Evolutionary conservation across 2,329 filamentous ascomycete genomes (phyloP), one percentile per base, ranked within the genome.

Genomic region (Pseudocercospora vitis): DNA sequence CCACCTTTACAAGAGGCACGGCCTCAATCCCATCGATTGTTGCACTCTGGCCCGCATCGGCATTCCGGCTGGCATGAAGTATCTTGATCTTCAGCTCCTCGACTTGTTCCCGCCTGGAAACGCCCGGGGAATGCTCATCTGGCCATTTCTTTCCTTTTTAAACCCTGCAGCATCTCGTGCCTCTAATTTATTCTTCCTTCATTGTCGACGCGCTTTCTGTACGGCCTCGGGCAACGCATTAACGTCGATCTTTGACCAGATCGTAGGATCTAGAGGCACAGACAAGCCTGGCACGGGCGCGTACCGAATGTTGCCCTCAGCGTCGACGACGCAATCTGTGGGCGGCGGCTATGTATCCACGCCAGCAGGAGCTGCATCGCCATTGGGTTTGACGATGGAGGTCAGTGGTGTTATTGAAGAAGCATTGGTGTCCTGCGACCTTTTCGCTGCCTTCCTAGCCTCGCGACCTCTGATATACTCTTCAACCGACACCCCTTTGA

Each of bases 401-500:
- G 51, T 50, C 6, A 42, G 33, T 49, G 18, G 19, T 23, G 37
- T 18, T 42, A 21, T 42, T n/a, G 21, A 42, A 12, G 21, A 42
- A 21, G 37, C 21, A 42, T 18, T 42, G 18, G 9, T 19, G 11
- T 12, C 18, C 49, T 52, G 52, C 19, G 32, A 37, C 35, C 58
- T 51, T 40, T 64, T 65, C 16, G 49, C 55, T 1, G 45, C 48
- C 14, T 53, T 57, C 32, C 62, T 65, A 31, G 62, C 56, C 14
- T 63, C 55, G 14, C 60, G 52, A 3, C 58, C 46, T 19, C 49
- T 33, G n/a, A 62, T 51, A 37, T 67, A 75, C 11, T 63, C 60
- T 32, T 74, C 68, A 4, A 75, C 59, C 0, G 69, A 64, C 37
- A 74, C 65, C 9, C 68, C 65, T 58, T 75, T 75, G 14, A 61